Evolutionary conservation across 352 stramenopile genomes (phyloP), one percentile per base, ranked within the genome.

Genomic region (Pythium brachiatum): DNA sequence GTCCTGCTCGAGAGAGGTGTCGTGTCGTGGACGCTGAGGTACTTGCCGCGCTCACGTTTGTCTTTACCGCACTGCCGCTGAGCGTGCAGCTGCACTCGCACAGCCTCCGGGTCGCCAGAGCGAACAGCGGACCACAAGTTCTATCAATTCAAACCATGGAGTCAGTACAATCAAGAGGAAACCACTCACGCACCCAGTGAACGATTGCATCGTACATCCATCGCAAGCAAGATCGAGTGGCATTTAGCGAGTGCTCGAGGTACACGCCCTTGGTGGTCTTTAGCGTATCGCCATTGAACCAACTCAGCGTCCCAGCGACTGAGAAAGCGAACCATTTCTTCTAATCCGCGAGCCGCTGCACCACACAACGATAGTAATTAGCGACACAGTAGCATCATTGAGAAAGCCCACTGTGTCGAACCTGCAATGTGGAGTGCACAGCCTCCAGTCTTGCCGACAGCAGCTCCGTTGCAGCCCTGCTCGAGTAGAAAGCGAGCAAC

Each of bases 341-440:
- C 27, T 18, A 73, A 60, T 5, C 76, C 70, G 60, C 44, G 69
- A 74, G 29, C 12, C 41, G 53, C 55, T 57, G 51, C 36, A n/a
- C 44, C 13, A 53, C 47, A 52, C 21, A 23, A 26, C 15, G 26
- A 16, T 21, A 34, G 5, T 34, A 9, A 34, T 34, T 21, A 36
- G 7, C 47, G 23, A 36, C 15, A 13, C 12, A 57, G 21, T 8
- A 7, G 52, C 2, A 47, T n/a, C 9, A 55, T 38, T 13, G n/a
- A 16, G 38, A 7, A n/a, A 41, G 15, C 1, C 15, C 34, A 18
- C 34, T 41, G 13, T 18, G 11, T 41, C 63, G 59, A 69, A 84
- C 76, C 74, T 62, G 82, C 76, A 26, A 75, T 43, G 32, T 91
- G 82, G 16, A 91, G 71, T 4, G 68, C 52, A 38, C 65, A 86